These are phyloP conservation scores for Chrysanthemum seticuspe DNA, from an alignment of 129 eudicot genomes.

Conservation along the genomic window DNA sequence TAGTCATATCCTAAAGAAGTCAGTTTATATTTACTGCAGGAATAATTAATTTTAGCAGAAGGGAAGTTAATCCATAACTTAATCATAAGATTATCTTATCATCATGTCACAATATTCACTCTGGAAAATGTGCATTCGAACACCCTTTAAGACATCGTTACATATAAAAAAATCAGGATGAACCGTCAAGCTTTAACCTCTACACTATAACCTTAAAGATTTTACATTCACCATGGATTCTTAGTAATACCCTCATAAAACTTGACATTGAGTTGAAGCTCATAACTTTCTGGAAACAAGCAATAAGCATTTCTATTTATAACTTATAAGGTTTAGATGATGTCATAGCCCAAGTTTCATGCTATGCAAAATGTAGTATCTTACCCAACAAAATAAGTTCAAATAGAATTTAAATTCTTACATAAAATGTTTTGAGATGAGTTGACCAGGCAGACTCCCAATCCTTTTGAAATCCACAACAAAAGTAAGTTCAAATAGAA, in stretches of 20 bases:
- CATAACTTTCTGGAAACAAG: too few relatives aligned
- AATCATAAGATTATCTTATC: neutral
- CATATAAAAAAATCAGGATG: neutral
- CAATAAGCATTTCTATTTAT: neutral
- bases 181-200: neutral
- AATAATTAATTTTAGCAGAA: neutral
- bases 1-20: neutral
- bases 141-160: neutral
- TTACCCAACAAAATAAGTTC: slow-evolving; percentile 1
- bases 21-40: neutral
- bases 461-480: slow-evolving; percentile 55
- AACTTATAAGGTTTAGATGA: neutral
- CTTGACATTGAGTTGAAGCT: neutral
- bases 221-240: neutral
- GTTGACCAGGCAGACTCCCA: slow-evolving; percentile 43
- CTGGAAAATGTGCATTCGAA: neutral
- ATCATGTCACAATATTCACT: neutral
- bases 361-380: neutral
- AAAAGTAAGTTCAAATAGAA: neutral
- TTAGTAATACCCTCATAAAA: slow-evolving; percentile 7
- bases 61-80: neutral
- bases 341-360: too few relatives aligned
- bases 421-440: slow-evolving; percentile 62
- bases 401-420: slow-evolving; percentile 37
- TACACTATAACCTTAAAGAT: neutral